Evolutionary conservation across 2,329 filamentous ascomycete species (phyloP).

Genomic region (Aspergillus sclerotialis): DNA sequence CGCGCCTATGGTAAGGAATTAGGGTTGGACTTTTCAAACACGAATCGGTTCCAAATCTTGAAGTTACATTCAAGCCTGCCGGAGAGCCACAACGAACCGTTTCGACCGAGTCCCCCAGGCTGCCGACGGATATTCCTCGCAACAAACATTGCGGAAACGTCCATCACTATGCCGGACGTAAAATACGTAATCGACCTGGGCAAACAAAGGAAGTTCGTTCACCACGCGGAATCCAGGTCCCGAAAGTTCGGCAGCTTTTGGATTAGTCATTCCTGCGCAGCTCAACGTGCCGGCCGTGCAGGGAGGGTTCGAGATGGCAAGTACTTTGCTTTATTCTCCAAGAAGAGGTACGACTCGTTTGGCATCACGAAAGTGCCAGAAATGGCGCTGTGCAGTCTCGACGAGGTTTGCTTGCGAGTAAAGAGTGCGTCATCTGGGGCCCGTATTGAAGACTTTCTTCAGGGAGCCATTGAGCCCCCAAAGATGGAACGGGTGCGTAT

Average conservation of each 20-base stretch:
- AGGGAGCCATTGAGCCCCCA: constrained; percentile 41
- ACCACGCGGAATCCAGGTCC: constrained; percentile 34
- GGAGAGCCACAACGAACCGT: constrained; percentile 38
- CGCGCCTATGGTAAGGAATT: constrained; percentile 12
- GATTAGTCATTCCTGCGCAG: constrained; percentile 42
- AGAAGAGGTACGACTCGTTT: constrained; percentile 27
- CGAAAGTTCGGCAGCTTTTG: constrained; percentile 36
- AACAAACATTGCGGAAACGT: constrained; percentile 47
- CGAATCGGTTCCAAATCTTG: constrained; percentile 35
- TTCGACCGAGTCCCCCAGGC: constrained; percentile 31
- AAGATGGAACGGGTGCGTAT: constrained; percentile 25
- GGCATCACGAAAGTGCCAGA: constrained; percentile 29
- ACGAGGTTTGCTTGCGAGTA: constrained; percentile 38
- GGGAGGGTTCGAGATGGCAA: constrained; percentile 43
- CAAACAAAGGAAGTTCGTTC: constrained; percentile 32
- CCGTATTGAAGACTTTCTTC: constrained; percentile 36
- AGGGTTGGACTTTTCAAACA: constrained; percentile 36
- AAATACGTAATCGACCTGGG: constrained; percentile 45
- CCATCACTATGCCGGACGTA: constrained; percentile 47
- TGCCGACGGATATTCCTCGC: constrained; percentile 44
- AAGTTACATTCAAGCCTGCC: constrained; percentile 43
- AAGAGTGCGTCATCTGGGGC: constrained; percentile 33
- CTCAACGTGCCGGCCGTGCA: constrained; percentile 45
- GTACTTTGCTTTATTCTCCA: constrained; percentile 44
- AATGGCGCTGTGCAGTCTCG: constrained; percentile 39